phyloP scores from a whole-genome alignment of 2,329 filamentous ascomycete species.

The Knoxdaviesia proteae region DNA sequence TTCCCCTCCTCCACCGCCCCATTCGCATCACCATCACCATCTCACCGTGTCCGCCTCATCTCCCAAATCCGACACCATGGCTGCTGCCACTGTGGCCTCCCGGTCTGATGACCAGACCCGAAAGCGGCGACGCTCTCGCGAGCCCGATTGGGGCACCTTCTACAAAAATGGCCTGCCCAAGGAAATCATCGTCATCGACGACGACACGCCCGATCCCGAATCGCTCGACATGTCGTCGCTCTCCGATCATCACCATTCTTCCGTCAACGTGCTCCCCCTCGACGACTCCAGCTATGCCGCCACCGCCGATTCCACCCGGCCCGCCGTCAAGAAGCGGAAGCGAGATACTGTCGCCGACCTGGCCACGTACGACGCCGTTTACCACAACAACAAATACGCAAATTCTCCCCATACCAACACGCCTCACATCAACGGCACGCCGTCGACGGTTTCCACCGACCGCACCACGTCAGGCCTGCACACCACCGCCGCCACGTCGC shows the following conservation, averaged over 20 bases:
- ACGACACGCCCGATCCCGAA: conserved; percentile 45
- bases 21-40: neutral
- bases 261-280: neutral
- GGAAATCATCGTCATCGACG: conserved; percentile 69
- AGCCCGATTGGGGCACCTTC: conserved; percentile 61
- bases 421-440: conserved; percentile 44
- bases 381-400: conserved; percentile 51
- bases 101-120: conserved; percentile 6
- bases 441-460: conserved; percentile 58
- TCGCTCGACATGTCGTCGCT: conserved; percentile 4
- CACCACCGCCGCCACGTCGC: conserved; percentile 75
- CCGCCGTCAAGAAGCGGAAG: conserved; percentile 55
- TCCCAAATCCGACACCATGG: conserved; percentile 1
- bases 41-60: conserved; percentile 1
- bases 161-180: conserved; percentile 69
- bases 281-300: conserved; percentile 8
- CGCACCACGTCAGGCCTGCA: conserved; percentile 62
- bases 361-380: conserved; percentile 37
- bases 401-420: conserved; percentile 46
- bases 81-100: conserved; percentile 4
- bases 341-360: conserved; percentile 29
- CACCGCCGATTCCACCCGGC: conserved; percentile 14
- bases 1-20: conserved; percentile 5
- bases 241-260: neutral
- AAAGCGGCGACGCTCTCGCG: conserved; percentile 36